Evolutionary conservation across 1,139 yeast genomes (phyloP).

Genomic region (Yamadazyma dendronema): DNA sequence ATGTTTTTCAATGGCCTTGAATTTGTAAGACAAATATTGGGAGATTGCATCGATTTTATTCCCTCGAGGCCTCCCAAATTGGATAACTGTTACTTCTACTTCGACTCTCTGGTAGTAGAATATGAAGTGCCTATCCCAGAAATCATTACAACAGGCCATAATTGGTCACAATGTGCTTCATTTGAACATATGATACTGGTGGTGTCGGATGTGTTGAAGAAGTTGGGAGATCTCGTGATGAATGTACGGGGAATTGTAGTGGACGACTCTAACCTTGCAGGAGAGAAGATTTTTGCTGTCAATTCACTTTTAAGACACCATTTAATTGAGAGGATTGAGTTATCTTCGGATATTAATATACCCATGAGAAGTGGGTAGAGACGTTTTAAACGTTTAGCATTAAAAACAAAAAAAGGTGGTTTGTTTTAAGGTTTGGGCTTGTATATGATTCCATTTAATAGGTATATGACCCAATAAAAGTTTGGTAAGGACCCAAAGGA

Average conservation of each 20-base stretch:
- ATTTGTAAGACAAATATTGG: constrained; percentile 31
- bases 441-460: too few species aligned
- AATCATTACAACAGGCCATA: neutral
- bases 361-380: constrained; percentile 8
- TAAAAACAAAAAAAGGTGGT: too few species aligned
- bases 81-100: constrained; percentile 29
- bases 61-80: constrained; percentile 7
- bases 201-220: constrained; percentile 37
- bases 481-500: too few species aligned
- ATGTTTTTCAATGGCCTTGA: constrained; percentile 42
- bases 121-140: neutral
- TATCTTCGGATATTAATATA: constrained; percentile 21
- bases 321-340: constrained; percentile 35
- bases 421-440: too few species aligned
- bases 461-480: too few species aligned
- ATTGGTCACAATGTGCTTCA: neutral
- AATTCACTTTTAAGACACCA: constrained; percentile 31
- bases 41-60: constrained; percentile 29
- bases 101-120: constrained; percentile 22
- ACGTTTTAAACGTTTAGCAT: too few species aligned
- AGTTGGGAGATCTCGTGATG: constrained; percentile 32
- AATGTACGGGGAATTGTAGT: constrained; percentile 33
- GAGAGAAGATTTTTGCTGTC: constrained; percentile 34
- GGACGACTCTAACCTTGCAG: constrained; percentile 32
- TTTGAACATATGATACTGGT: constrained; percentile 23